These are phyloP conservation scores for Peronosclerospora sorghi DNA, from an alignment of 352 stramenopile species.

Conservation along the genomic window DNA sequence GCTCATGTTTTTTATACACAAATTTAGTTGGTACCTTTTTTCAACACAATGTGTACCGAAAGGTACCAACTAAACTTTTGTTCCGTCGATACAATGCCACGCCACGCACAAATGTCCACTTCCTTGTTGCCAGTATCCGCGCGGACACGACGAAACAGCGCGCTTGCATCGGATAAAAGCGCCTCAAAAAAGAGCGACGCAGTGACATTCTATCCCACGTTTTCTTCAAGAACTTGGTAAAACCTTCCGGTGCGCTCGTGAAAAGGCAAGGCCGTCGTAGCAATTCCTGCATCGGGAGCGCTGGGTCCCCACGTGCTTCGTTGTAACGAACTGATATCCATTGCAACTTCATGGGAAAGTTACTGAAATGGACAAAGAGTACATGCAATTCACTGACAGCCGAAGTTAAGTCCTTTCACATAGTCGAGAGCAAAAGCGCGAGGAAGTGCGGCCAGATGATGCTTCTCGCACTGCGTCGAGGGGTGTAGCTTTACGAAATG, in stretches of 20 bases:
- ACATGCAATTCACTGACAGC: conserved; percentile 20
- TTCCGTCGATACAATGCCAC: conserved; percentile 8
- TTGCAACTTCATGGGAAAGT: conserved; percentile 31
- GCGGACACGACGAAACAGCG: conserved; percentile 30
- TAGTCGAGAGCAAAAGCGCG: conserved; percentile 44
- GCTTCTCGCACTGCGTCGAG: not conserved
- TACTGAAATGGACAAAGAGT: conserved; percentile 18
- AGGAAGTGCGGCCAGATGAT: conserved; percentile 14
- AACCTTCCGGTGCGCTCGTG: conserved; percentile 27
- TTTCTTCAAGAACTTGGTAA: conserved; percentile 40
- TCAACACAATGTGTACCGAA: no score
- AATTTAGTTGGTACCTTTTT: no score
- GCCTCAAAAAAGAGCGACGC: conserved; percentile 44
- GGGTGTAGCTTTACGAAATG: no score
- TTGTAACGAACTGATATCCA: conserved; percentile 19
- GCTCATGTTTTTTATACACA: no score
- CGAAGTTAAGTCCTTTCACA: conserved; percentile 35
- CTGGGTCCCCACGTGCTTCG: not conserved
- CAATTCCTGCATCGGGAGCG: not conserved
- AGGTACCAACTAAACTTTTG: no score
- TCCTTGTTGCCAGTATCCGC: conserved; percentile 41
- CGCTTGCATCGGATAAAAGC: conserved; percentile 42
- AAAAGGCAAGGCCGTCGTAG: conserved; percentile 32
- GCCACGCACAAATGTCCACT: conserved; percentile 51
- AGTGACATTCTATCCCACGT: conserved; percentile 27